Base-by-base conservation (phyloP, 1,284 basidiomycete genomes). In the Ganoderma lucidum region DNA sequence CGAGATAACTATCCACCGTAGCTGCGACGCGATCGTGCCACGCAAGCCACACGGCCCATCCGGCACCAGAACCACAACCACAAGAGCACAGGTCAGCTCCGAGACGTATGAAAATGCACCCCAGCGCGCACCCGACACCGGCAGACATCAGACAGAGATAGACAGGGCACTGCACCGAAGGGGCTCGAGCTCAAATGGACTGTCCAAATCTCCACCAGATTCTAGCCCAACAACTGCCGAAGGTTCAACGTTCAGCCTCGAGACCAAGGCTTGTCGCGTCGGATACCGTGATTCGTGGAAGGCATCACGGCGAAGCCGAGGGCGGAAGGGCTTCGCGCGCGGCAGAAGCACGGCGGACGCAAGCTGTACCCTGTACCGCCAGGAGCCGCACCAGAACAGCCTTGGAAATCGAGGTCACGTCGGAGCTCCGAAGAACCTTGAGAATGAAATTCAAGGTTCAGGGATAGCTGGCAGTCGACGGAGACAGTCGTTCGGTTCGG, bases 391-490 rank as follows among this genome's bases (percentile, higher is more conserved):
- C 17, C 32, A 12, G 35, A 35, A 59, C 56, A 59, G 56, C 35
- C 35, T 23, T n/a, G 37, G 17, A n/a, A 59, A 39, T 19, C 30
- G 17, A 59, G 12, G 56, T 56, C 17, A 15, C 15, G 56, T 59
- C 56, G 56, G 56, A 39, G 59, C 59, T 41, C 59, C 59, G 41
- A 61, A 42, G 39, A 61, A 61, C 35, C 39, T 39, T 30, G 23
- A 59, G 23, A 28, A 61, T 15, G 17, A 19, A 35, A 59, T 37
- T 14, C 12, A 56, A n/a, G 4, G 23, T 23, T 23, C 53, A 6
- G 55, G 8, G 32, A 12, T 14, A 19, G 23, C 28, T 30, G 17
- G 55, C 32, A 30, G 30, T 17, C 15, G 30, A 9, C n/a, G n/a
- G n/a, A 51, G 48, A 51, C 42, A 10, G 42, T 17, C 15, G 35